These are phyloP conservation scores for Epichloe scottii DNA, from an alignment of 2,329 filamentous ascomycete genomes.

Conservation along the genomic window DNA sequence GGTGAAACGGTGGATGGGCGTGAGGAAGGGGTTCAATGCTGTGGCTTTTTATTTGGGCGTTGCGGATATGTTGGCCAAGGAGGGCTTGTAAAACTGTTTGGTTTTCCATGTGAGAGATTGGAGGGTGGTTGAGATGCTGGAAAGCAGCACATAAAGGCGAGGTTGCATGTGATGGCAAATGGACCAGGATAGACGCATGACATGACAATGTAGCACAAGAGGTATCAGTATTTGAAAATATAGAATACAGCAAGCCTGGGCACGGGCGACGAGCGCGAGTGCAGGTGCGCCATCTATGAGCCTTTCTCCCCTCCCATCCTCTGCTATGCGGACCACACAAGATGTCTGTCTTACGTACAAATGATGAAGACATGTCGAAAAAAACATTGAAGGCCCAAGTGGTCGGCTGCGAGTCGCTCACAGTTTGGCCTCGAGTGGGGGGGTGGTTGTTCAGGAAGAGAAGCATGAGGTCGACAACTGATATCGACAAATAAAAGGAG, in stretches of 20 bases:
- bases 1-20: conserved; percentile 38
- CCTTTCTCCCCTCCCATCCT: neutral
- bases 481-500: neutral
- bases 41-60: conserved; percentile 56
- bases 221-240: conserved; percentile 12
- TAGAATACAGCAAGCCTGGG: conserved; percentile 15
- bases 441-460: neutral
- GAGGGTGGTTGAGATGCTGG: no score
- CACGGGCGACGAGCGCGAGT: conserved; percentile 5
- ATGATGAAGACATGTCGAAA: neutral
- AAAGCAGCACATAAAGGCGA: no score
- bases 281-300: conserved; percentile 7
- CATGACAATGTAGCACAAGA: neutral
- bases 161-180: neutral
- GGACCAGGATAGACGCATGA: neutral
- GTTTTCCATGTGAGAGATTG: no score
- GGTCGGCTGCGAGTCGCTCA: conserved; percentile 2
- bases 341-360: neutral
- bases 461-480: neutral
- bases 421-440: neutral
- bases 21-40: conserved; percentile 49
- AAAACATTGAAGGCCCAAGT: neutral
- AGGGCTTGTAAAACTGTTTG: conserved; percentile 29
- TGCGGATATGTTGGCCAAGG: conserved; percentile 58
- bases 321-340: conserved; percentile 1